phyloP scores from a whole-genome alignment of 768 basidiomycete genomes.

The Imleria badia region DNA sequence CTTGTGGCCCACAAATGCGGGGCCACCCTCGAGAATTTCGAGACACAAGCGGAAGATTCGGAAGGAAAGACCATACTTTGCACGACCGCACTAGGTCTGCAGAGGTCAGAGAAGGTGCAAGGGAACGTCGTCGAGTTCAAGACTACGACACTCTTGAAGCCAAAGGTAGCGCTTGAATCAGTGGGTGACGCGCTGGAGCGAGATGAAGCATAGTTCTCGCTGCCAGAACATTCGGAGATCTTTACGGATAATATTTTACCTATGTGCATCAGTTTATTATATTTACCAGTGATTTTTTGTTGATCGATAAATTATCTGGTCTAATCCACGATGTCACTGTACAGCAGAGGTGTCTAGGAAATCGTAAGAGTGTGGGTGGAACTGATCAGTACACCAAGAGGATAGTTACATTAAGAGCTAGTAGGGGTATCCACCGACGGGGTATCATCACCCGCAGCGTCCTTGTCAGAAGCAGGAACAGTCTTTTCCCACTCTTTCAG shows the following conservation, averaged over 20 bases:
- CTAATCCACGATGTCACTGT: conserved; percentile 3
- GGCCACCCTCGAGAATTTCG: conserved; percentile 46
- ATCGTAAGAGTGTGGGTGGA: too few relatives aligned
- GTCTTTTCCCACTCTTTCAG: conserved; percentile 65
- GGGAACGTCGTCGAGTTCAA: conserved; percentile 48
- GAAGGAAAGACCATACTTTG: conserved; percentile 42
- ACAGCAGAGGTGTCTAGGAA: conserved; percentile 5
- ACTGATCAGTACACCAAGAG: conserved; percentile 4
- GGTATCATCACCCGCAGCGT: conserved; percentile 21
- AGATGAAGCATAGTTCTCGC: conserved; percentile 19
- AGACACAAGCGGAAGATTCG: conserved; percentile 19
- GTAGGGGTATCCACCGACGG: conserved; percentile 28
- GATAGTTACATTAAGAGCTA: conserved; percentile 19
- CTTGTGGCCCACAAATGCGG: conserved; percentile 48
- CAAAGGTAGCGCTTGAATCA: conserved; percentile 51
- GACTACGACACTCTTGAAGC: conserved; percentile 48
- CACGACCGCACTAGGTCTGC: conserved; percentile 57
- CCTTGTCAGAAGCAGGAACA: conserved; percentile 19
- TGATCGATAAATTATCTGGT: conserved; percentile 27
- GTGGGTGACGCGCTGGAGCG: conserved; percentile 31
- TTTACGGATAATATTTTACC: conserved; percentile 6
- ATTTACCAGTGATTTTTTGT: conserved; percentile 22
- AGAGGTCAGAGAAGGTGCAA: conserved; percentile 36
- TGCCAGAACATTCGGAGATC: background rate
- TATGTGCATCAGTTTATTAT: conserved; percentile 24